Conservation (phyloP, 2,329 filamentous ascomycete species). For the Fusarium sp. region DNA sequence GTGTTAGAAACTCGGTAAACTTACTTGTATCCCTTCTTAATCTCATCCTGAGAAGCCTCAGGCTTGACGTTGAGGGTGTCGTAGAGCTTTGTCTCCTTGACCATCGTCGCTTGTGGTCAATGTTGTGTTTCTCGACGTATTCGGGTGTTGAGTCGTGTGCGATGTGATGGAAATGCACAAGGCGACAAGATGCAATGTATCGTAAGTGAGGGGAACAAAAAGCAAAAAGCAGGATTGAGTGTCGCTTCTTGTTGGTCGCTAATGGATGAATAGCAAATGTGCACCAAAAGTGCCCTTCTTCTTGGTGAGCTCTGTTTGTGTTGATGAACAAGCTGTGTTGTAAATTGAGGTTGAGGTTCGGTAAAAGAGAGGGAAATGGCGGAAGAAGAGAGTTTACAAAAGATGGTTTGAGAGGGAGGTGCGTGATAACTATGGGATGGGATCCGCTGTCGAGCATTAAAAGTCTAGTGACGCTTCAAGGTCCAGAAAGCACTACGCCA, state of each 20-base stretch:
- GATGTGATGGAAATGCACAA: constrained; percentile 19
- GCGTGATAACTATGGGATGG: constrained; percentile 42
- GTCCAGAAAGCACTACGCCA: constrained; percentile 33
- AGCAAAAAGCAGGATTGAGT: constrained; percentile 7
- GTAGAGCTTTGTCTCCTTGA: constrained; percentile 96
- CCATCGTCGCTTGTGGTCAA: constrained; percentile 73
- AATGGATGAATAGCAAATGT: constrained; percentile 20
- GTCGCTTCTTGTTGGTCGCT: constrained; percentile 30
- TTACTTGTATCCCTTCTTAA: constrained; percentile 96
- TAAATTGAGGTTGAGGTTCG: constrained; percentile 25
- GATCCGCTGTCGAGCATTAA: constrained; percentile 40
- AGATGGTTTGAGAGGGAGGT: constrained; percentile 37
- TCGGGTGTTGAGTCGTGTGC: constrained; percentile 9
- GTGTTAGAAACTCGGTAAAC: constrained; percentile 47
- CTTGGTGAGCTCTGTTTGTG: constrained; percentile 15
- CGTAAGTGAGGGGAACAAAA: constrained; percentile 25
- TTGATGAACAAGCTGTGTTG: constrained; percentile 5
- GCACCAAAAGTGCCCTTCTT: constrained; percentile 24
- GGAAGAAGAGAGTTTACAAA: constrained; percentile 44
- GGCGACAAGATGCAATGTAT: constrained; percentile 17
- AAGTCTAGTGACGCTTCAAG: constrained; percentile 47
- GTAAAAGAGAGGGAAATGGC: constrained; percentile 28
- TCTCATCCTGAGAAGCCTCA: constrained; percentile 89
- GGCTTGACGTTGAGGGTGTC: constrained; percentile 86
- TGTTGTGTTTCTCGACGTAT: constrained; percentile 16